Conservation (phyloP, 2,329 filamentous ascomycete genomes). For the Fusarium proliferatum region DNA sequence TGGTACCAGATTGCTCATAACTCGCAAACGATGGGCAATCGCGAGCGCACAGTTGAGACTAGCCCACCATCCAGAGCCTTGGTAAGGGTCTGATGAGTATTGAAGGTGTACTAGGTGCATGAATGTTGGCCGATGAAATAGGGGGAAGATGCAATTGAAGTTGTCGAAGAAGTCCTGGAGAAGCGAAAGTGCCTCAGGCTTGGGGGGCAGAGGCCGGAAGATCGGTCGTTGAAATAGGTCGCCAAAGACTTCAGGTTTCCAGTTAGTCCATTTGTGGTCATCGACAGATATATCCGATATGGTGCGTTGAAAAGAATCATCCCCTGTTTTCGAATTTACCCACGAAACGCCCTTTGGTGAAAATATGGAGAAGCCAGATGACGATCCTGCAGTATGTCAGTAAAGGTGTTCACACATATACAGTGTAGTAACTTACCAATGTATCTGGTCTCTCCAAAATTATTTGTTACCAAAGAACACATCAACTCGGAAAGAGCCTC, state of each 20-base stretch:
- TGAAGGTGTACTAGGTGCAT: constrained; percentile 97
- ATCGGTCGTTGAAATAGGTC: constrained; percentile 89
- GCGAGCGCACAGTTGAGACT: constrained; percentile 93
- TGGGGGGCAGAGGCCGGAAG: constrained; percentile 84
- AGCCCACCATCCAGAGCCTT: constrained; percentile 98
- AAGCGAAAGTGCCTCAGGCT: constrained; percentile 86
- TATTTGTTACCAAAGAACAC: constrained; percentile 97
- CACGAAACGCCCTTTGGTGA: constrained; percentile 98
- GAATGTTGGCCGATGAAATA: constrained; percentile 98
- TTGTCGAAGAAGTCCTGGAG: constrained; percentile 97
- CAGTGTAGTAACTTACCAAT: constrained; percentile 71
- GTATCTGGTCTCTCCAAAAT: constrained; percentile 93
- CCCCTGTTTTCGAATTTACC: constrained; percentile 98
- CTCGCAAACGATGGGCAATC: constrained; percentile 90
- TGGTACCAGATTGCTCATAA: constrained; percentile 94
- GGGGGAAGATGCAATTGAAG: constrained; percentile 98
- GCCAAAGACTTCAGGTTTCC: constrained; percentile 97
- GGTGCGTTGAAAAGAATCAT: constrained; percentile 93
- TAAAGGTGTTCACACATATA: background rate
- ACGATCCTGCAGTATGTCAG: constrained; percentile 75
- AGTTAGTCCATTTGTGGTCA: constrained; percentile 95
- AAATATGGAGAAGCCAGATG: constrained; percentile 98
- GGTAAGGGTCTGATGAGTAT: constrained; percentile 91
- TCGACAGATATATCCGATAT: constrained; percentile 91
- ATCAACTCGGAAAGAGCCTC: constrained; percentile 97